Evolutionary conservation across 192 early-diverging fungal genomes (phyloP).

Genomic region (Coemansia sp.): DNA sequence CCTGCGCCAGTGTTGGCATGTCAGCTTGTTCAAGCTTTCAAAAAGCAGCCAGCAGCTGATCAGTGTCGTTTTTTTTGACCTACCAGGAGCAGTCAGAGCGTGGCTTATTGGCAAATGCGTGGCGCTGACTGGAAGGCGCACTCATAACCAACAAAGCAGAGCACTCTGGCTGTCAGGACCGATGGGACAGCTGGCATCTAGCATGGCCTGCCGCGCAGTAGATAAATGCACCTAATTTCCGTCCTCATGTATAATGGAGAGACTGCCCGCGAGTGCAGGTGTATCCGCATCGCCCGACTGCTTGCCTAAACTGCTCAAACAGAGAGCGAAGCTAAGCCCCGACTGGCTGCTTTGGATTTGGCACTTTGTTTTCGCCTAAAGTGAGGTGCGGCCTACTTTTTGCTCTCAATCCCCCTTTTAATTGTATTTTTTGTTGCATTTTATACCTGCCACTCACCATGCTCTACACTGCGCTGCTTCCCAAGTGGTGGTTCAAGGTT

Average conservation of each 20-base stretch:
- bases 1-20: too few relatives aligned
- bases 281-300: not conserved
- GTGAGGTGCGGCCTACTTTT: not conserved
- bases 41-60: not conserved
- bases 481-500: slow-evolving; percentile 39
- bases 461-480: slow-evolving; percentile 31
- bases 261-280: not conserved
- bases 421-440: not conserved
- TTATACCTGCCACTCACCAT: not conserved
- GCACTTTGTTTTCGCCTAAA: not conserved
- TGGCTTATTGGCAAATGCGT: slow-evolving; percentile 12
- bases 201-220: not conserved
- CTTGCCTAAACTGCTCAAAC: not conserved
- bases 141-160: not conserved
- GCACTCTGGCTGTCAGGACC: not conserved
- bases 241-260: not conserved
- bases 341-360: not conserved
- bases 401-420: not conserved
- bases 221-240: not conserved
- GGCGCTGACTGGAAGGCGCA: not conserved
- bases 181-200: not conserved
- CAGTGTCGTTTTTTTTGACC: not conserved
- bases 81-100: not conserved
- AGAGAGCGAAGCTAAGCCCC: not conserved
- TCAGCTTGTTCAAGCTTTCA: not conserved